Conservation (phyloP, 345 rosid genomes). For the Eucalyptus regnans region DNA sequence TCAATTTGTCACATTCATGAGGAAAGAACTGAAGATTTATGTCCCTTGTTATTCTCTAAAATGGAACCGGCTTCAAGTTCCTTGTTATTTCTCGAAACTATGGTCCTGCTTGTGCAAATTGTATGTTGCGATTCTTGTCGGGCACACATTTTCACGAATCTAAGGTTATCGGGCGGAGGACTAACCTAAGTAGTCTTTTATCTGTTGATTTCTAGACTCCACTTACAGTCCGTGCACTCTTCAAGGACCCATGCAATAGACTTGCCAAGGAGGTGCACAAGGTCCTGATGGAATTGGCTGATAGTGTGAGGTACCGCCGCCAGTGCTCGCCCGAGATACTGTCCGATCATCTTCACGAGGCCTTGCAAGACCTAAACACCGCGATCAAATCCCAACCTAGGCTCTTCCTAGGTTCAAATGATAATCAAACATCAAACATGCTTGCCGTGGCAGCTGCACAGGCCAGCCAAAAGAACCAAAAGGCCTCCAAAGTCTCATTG, state of each 20-base stretch:
- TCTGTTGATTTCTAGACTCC: slow-evolving; percentile 37
- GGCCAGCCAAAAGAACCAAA: slow-evolving; percentile 11
- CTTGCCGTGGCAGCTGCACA: slow-evolving; percentile 42
- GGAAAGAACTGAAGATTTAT: too few relatives aligned
- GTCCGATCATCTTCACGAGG: slow-evolving; percentile 69
- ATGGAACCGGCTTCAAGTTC: too few relatives aligned
- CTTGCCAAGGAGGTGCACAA: slow-evolving; percentile 57
- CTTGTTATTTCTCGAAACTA: too few relatives aligned
- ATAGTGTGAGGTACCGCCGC: slow-evolving; percentile 44
- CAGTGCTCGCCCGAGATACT: slow-evolving; percentile 72
- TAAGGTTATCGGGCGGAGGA: background rate
- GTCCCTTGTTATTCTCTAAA: too few relatives aligned
- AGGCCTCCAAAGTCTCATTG: slow-evolving; percentile 14
- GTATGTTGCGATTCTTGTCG: too few relatives aligned
- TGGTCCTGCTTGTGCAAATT: too few relatives aligned
- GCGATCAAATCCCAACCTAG: slow-evolving; percentile 74
- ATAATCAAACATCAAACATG: slow-evolving; percentile 19
- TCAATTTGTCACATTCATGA: too few relatives aligned
- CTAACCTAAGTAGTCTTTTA: background rate
- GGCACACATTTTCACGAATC: background rate
- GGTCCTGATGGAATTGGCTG: slow-evolving; percentile 49
- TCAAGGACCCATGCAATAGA: slow-evolving; percentile 71
- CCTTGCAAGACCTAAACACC: slow-evolving; percentile 61
- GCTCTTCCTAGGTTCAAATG: slow-evolving; percentile 58
- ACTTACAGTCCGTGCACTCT: slow-evolving; percentile 41